Evolutionary conservation across 192 early-diverging fungal species (phyloP).

Genomic region (Phycomyces nitens): DNA sequence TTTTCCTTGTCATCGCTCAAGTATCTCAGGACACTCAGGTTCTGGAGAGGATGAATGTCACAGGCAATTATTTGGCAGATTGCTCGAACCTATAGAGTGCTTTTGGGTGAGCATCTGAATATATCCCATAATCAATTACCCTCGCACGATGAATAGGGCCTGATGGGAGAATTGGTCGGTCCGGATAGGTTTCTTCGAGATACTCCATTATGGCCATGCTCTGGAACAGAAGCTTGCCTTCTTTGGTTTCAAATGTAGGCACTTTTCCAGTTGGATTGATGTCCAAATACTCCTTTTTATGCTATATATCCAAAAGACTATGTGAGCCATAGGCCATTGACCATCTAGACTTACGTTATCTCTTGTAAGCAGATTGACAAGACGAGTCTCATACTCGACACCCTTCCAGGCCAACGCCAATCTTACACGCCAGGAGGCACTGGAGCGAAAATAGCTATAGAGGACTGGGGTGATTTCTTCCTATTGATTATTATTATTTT

Average conservation of each 20-base stretch:
- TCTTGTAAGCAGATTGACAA: constrained; percentile 68
- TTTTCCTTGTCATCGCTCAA: constrained; percentile 46
- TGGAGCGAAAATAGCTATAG: constrained; percentile 77
- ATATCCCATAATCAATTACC: constrained; percentile 29
- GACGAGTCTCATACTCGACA: constrained; percentile 60
- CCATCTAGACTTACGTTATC: constrained; percentile 60
- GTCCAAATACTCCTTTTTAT: constrained; percentile 48
- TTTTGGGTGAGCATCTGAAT: neutral
- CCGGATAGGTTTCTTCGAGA: constrained; percentile 73
- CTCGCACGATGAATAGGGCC: constrained; percentile 60
- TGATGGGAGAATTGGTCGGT: constrained; percentile 64
- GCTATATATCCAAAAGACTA: constrained; percentile 36
- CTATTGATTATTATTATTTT: neutral
- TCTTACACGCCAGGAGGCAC: constrained; percentile 71
- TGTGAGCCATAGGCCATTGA: neutral
- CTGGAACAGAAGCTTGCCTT: constrained; percentile 55
- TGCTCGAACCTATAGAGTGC: constrained; percentile 53
- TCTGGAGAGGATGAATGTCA: constrained; percentile 89
- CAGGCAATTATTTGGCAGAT: constrained; percentile 68
- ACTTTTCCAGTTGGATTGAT: constrained; percentile 69
- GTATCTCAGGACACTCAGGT: constrained; percentile 68
- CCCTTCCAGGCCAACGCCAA: constrained; percentile 74
- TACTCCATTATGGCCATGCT: constrained; percentile 85
- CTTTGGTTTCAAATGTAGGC: constrained; percentile 60
- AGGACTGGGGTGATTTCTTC: constrained; percentile 34